Conservation (phyloP, 352 stramenopile species). For the Globisporangium perplexum region DNA sequence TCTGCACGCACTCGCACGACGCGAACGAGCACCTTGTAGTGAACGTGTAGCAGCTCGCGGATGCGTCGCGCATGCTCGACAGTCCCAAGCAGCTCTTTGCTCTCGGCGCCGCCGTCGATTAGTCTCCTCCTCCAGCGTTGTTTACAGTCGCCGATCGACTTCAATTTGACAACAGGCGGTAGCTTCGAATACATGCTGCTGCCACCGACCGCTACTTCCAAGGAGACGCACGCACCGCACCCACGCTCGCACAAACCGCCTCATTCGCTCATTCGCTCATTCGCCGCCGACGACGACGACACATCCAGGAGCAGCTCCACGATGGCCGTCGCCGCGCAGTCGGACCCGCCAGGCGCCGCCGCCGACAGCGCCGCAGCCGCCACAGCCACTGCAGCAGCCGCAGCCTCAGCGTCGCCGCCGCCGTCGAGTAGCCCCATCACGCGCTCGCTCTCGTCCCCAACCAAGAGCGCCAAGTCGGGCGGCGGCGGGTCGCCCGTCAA, state of each 20-base stretch:
- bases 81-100: no score
- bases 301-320: neutral
- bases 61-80: no score
- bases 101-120: neutral
- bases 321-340: neutral
- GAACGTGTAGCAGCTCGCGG: no score
- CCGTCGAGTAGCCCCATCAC: neutral
- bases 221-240: no score
- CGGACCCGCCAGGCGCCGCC: neutral
- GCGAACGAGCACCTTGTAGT: no score
- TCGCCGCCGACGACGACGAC: neutral
- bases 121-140: neutral
- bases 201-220: neutral
- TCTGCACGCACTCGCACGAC: no score
- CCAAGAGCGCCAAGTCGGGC: constrained; percentile 6
- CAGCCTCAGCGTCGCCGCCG: neutral
- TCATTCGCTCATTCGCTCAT: neutral
- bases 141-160: neutral
- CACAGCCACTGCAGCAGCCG: neutral
- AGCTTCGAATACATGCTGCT: neutral
- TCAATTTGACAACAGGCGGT: constrained; percentile 1
- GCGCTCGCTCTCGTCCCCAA: constrained; percentile 11
- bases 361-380: neutral
- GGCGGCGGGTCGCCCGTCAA: constrained; percentile 2
- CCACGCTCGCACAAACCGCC: no score